Conservation (phyloP, 176 grass and related monocot genomes). For the Bolboschoenus planiculmis region DNA sequence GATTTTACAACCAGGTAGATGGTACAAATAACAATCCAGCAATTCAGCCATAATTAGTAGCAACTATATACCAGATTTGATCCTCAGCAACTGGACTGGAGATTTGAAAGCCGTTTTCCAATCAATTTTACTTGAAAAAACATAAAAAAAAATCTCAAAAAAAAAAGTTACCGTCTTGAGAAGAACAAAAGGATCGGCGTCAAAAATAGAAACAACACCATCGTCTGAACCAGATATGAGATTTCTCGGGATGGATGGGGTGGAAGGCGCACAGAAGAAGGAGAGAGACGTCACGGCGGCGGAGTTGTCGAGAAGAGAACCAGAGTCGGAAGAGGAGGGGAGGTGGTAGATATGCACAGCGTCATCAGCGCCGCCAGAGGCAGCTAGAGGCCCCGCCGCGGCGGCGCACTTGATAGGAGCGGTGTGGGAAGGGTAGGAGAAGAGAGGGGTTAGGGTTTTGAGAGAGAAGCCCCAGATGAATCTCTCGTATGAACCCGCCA, state of each 20-base stretch:
- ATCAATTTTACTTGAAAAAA: not conserved
- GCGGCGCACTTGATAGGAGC: conserved; percentile 71
- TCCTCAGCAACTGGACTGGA: not conserved
- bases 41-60: not conserved
- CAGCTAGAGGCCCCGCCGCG: conserved; percentile 31
- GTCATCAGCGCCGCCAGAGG: conserved; percentile 65
- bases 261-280: conserved; percentile 47
- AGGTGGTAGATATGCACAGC: conserved; percentile 84
- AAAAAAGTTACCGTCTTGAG: conserved; percentile 25
- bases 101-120: not conserved
- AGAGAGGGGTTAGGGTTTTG: conserved; percentile 53
- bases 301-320: conserved; percentile 62
- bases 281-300: conserved; percentile 69
- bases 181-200: conserved; percentile 69
- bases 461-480: conserved; percentile 96
- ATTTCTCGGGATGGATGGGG: conserved; percentile 63
- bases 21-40: not conserved
- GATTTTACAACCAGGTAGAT: not conserved
- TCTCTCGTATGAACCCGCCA: conserved; percentile 93
- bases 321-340: conserved; percentile 47
- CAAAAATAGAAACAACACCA: conserved; percentile 65
- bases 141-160: not conserved
- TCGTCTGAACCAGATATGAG: conserved; percentile 82
- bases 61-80: not conserved
- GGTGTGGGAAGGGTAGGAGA: conserved; percentile 74